Conservation (phyloP, 257 asterid species). For the Nicotiana benthamiana region DNA sequence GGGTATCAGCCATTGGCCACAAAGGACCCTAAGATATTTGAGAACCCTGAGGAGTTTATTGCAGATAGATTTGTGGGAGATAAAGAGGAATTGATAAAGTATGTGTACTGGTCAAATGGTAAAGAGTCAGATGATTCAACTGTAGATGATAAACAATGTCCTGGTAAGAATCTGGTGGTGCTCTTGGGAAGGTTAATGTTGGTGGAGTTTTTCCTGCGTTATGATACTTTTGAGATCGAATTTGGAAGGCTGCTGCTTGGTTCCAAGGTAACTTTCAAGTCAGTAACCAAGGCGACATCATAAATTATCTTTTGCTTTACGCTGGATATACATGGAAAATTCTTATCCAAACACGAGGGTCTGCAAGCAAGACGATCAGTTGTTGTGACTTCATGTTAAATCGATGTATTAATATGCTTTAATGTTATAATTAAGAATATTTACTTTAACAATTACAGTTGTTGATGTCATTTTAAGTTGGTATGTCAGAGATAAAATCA, state of each 20-base stretch:
- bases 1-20: slow-evolving; percentile 27
- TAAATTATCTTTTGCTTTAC: background rate
- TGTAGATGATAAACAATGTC: slow-evolving; percentile 20
- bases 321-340: too few relatives aligned
- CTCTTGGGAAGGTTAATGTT: slow-evolving; percentile 12
- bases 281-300: slow-evolving; percentile 27
- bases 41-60: slow-evolving; percentile 8
- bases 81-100: slow-evolving; percentile 18
- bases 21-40: slow-evolving; percentile 13
- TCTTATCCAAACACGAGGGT: too few relatives aligned
- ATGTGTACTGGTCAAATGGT: slow-evolving; percentile 29
- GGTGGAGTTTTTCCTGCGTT: slow-evolving; percentile 18
- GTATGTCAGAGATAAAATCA: too few relatives aligned
- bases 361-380: too few relatives aligned
- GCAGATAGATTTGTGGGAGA: slow-evolving; percentile 18
- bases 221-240: slow-evolving; percentile 16
- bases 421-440: too few relatives aligned
- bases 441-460: too few relatives aligned
- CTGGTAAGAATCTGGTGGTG: slow-evolving; percentile 22
- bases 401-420: too few relatives aligned
- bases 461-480: too few relatives aligned
- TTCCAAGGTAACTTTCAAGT: slow-evolving; percentile 41
- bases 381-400: too few relatives aligned
- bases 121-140: slow-evolving; percentile 14
- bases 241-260: slow-evolving; percentile 23